These are phyloP conservation scores for Saussurea involucrata DNA, from an alignment of 129 eudicot genomes.

Conservation along the genomic window DNA sequence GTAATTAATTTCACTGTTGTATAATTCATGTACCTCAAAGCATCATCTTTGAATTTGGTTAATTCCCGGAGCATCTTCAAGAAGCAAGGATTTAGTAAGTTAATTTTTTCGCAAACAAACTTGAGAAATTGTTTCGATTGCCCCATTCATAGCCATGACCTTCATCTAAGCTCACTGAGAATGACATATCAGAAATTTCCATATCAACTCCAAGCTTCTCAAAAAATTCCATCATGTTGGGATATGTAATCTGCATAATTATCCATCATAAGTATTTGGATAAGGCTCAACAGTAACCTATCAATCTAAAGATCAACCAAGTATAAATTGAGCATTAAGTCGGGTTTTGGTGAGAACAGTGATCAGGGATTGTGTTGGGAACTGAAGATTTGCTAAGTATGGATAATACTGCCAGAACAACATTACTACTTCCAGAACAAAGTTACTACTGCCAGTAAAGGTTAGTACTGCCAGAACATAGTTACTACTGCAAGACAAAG, in stretches of 20 bases:
- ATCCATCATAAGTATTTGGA: background rate
- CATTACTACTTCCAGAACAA: too few relatives aligned
- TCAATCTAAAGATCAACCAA: too few relatives aligned
- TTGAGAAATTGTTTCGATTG: conserved; percentile 60
- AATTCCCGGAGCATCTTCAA: conserved; percentile 89
- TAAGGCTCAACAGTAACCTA: too few relatives aligned
- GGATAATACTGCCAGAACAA: too few relatives aligned
- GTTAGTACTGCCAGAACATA: too few relatives aligned
- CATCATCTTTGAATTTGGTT: conserved; percentile 72
- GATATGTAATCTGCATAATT: conserved; percentile 59
- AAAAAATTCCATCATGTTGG: conserved; percentile 78
- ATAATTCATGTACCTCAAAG: conserved; percentile 39
- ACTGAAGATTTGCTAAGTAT: too few relatives aligned
- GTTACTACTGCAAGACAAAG: too few relatives aligned
- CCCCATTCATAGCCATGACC: conserved; percentile 95
- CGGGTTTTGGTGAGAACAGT: background rate
- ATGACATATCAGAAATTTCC: conserved; percentile 91
- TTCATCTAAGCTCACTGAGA: conserved; percentile 81
- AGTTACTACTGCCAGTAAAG: too few relatives aligned
- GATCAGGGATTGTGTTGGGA: background rate
- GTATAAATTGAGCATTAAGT: background rate
- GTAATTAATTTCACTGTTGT: background rate
- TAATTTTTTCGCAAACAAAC: conserved; percentile 81
- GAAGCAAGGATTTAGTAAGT: conserved; percentile 65
- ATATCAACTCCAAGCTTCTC: conserved; percentile 93